A percentile compares a stretch with the other conserved stretches of the same genome.
These are phyloP conservation scores for Conoideocrella luteorostrata DNA, from an alignment of 2,329 filamentous ascomycete species.

Conservation along the genomic window DNA sequence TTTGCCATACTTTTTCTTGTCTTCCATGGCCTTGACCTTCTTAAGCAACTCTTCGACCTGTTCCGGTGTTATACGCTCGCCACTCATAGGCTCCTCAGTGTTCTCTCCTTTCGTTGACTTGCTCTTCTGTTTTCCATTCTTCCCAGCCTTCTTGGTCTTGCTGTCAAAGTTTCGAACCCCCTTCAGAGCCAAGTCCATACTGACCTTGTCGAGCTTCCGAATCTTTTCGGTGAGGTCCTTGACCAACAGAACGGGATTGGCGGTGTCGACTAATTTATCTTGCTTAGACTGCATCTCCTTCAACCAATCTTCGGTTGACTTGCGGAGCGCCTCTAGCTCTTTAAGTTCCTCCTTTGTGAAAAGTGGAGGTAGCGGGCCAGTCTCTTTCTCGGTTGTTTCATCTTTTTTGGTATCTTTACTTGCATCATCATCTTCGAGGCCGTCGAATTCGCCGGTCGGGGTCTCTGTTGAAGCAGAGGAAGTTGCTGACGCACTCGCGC, in stretches of 20 bases:
- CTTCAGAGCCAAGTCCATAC: slow-evolving; percentile 65
- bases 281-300: slow-evolving; percentile 65
- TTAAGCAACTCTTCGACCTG: slow-evolving; percentile 38
- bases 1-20: slow-evolving; percentile 20
- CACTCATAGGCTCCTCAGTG: slow-evolving; percentile 35
- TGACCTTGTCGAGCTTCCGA: slow-evolving; percentile 63
- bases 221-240: slow-evolving; percentile 66
- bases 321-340: slow-evolving; percentile 55
- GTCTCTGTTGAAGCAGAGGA: slow-evolving; percentile 42
- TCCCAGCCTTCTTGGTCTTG: slow-evolving; percentile 33
- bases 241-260: slow-evolving; percentile 67
- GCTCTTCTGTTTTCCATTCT: slow-evolving; percentile 27
- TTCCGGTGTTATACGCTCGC: slow-evolving; percentile 28
- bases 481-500: slow-evolving; percentile 38
- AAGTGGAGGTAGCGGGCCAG: slow-evolving; percentile 53
- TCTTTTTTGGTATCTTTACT: slow-evolving; percentile 28
- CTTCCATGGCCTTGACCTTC: slow-evolving; percentile 26
- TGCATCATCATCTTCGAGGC: slow-evolving; percentile 66
- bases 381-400: slow-evolving; percentile 39
- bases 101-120: slow-evolving; percentile 29
- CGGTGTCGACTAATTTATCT: slow-evolving; percentile 59
- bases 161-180: slow-evolving; percentile 46
- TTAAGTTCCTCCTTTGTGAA: slow-evolving; percentile 70
- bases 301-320: slow-evolving; percentile 66
- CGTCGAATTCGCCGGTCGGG: slow-evolving; percentile 55